Conservation (phyloP, 1,139 yeast genomes). For the Taiozyma onychis region DNA sequence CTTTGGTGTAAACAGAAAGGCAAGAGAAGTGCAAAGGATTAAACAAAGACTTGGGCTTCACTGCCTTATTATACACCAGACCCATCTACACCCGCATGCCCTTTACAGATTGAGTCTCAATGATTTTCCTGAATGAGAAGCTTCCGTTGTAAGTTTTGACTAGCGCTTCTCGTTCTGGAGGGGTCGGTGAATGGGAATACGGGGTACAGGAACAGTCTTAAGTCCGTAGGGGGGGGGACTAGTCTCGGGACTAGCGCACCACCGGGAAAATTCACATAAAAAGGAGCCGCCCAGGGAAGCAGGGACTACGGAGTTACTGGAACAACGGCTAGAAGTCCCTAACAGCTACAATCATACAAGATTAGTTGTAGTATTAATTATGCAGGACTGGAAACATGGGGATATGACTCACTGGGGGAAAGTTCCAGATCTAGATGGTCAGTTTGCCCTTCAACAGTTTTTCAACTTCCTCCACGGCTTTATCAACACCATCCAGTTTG, state of each 20-base stretch:
- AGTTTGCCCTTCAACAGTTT: conserved; percentile 55
- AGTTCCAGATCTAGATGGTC: conserved; percentile 7
- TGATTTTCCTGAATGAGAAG: neutral
- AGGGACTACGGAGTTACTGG: neutral
- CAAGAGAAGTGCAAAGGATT: neutral
- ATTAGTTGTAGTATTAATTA: neutral
- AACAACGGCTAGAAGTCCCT: neutral
- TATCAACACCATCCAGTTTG: conserved; percentile 59
- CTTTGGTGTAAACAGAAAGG: neutral
- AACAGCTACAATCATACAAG: neutral
- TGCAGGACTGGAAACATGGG: neutral
- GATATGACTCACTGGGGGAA: neutral
- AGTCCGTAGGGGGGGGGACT: neutral
- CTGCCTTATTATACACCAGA: neutral
- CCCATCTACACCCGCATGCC: neutral
- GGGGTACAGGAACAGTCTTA: neutral
- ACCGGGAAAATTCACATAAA: neutral
- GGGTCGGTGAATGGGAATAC: neutral
- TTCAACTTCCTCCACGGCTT: conserved; percentile 68
- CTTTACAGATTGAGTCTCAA: too few species aligned
- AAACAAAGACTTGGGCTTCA: neutral
- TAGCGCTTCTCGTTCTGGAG: neutral
- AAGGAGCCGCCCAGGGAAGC: neutral
- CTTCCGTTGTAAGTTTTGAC: neutral
- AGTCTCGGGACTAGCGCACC: neutral